phyloP scores from a whole-genome alignment of 2,329 filamentous ascomycete genomes.

The Alternaria brassicicola region DNA sequence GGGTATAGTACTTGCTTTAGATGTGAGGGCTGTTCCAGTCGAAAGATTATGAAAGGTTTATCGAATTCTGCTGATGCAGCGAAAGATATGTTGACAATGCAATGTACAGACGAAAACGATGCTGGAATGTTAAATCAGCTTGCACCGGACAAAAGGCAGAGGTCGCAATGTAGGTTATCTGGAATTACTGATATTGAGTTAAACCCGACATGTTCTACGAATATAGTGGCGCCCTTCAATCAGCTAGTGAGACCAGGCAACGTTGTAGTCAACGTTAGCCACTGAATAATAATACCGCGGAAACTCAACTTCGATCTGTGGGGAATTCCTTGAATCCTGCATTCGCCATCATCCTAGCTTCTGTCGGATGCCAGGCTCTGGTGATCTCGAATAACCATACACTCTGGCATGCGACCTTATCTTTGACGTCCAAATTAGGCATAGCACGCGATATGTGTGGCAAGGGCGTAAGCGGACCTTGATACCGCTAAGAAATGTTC shows the following conservation, averaged over 20 bases:
- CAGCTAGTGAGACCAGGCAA: slow-evolving; percentile 11
- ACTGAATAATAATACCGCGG: slow-evolving; percentile 21
- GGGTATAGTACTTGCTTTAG: background rate
- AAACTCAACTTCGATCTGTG: slow-evolving; percentile 28
- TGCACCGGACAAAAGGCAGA: slow-evolving; percentile 3
- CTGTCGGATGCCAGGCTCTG: slow-evolving; percentile 4
- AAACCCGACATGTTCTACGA: slow-evolving; percentile 2
- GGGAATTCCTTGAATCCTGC: slow-evolving; percentile 22
- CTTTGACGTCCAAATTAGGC: slow-evolving; percentile 31
- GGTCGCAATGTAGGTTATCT: background rate
- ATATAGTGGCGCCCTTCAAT: slow-evolving; percentile 17
- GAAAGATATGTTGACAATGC: background rate
- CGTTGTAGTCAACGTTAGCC: slow-evolving; percentile 12
- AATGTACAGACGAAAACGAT: background rate
- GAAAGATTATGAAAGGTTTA: background rate
- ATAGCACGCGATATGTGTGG: slow-evolving; percentile 28
- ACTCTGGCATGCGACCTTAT: slow-evolving; percentile 45
- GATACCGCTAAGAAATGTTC: slow-evolving; percentile 17
- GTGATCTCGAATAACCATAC: slow-evolving; percentile 13
- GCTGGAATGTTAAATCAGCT: background rate
- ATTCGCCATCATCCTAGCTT: slow-evolving; percentile 25
- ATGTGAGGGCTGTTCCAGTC: background rate
- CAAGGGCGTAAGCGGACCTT: slow-evolving; percentile 7
- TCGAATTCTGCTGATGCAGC: background rate
- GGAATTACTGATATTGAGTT: background rate